These are phyloP conservation scores for Elongisporangium senticosum DNA, from an alignment of 352 stramenopile species.

Conservation along the genomic window DNA sequence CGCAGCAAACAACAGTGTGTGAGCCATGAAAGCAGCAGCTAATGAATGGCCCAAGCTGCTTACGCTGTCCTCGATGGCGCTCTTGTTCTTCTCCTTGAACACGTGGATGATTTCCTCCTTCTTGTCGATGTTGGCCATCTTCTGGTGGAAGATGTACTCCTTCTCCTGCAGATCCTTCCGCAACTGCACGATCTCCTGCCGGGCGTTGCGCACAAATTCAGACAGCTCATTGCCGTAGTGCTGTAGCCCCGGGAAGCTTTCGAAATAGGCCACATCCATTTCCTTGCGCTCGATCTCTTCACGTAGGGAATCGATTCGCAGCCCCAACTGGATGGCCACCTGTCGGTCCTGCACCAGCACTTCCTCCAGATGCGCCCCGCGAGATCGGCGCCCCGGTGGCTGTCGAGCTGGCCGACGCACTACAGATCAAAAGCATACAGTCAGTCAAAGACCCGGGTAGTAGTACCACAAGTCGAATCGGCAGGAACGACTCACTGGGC, in stretches of 20 bases:
- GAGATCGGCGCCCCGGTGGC: conserved; percentile 38
- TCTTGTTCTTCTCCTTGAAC: conserved; percentile 65
- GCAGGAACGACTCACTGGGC: conserved; percentile 20
- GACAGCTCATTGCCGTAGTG: conserved; percentile 39
- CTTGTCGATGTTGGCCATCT: conserved; percentile 45
- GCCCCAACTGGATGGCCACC: conserved; percentile 33
- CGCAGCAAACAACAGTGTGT: conserved; percentile 1
- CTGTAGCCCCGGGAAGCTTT: conserved; percentile 58
- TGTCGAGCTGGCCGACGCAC: conserved; percentile 22
- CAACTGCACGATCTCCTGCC: conserved; percentile 25
- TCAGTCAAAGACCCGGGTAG: no score
- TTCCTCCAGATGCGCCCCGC: conserved; percentile 70
- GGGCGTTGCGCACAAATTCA: conserved; percentile 38
- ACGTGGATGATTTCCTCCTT: conserved; percentile 67
- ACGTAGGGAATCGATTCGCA: conserved; percentile 41
- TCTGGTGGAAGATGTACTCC: conserved; percentile 40
- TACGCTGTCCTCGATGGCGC: conserved; percentile 29
- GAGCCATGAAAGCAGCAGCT: background rate
- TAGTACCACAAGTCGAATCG: background rate
- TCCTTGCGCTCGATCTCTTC: conserved; percentile 72
- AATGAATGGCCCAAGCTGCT: background rate
- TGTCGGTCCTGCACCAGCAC: conserved; percentile 39
- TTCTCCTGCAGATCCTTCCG: conserved; percentile 48
- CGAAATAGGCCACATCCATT: conserved; percentile 76
- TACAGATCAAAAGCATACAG: conserved; percentile 8